These are phyloP conservation scores for Breynia disticha DNA, from an alignment of 441 rosid species.

Conservation along the genomic window DNA sequence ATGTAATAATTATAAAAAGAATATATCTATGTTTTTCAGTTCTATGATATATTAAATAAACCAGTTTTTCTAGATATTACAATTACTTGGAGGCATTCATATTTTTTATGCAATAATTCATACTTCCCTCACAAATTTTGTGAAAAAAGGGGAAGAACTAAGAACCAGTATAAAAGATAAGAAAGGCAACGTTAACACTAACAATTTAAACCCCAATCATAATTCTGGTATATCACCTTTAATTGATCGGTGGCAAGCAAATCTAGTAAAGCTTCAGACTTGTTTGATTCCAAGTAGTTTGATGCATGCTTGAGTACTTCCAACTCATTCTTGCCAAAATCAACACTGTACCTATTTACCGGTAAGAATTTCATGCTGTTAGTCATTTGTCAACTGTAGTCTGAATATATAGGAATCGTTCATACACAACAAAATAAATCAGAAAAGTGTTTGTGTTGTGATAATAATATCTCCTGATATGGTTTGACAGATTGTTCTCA, in stretches of 20 bases:
- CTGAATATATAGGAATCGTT: no score
- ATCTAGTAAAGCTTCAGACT: slow-evolving; percentile 50
- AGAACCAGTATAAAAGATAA: slow-evolving; percentile 6
- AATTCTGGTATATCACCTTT: slow-evolving; percentile 60
- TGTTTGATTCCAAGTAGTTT: slow-evolving; percentile 52
- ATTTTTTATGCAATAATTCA: not conserved
- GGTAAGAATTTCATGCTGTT: not conserved
- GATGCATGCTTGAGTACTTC: slow-evolving; percentile 69
- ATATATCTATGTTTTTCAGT: not conserved
- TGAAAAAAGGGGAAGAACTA: slow-evolving; percentile 14
- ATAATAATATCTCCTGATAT: no score
- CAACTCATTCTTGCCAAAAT: slow-evolving; percentile 63
- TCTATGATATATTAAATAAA: not conserved
- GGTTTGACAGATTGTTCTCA: no score
- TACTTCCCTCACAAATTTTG: slow-evolving; percentile 13
- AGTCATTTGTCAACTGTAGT: not conserved
- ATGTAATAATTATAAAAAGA: no score
- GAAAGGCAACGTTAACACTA: slow-evolving; percentile 20
- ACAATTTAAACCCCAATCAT: slow-evolving; percentile 65
- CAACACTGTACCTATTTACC: slow-evolving; percentile 46
- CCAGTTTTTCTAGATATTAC: slow-evolving; percentile 7
- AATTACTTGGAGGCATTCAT: slow-evolving; percentile 4
- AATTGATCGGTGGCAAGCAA: slow-evolving; percentile 44
- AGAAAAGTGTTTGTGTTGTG: no score
- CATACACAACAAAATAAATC: no score